A percentile compares a stretch with the other conserved stretches of the same genome.
These are phyloP conservation scores for Pezicula radicicola DNA, from an alignment of 2,329 filamentous ascomycete species.

Conservation along the genomic window DNA sequence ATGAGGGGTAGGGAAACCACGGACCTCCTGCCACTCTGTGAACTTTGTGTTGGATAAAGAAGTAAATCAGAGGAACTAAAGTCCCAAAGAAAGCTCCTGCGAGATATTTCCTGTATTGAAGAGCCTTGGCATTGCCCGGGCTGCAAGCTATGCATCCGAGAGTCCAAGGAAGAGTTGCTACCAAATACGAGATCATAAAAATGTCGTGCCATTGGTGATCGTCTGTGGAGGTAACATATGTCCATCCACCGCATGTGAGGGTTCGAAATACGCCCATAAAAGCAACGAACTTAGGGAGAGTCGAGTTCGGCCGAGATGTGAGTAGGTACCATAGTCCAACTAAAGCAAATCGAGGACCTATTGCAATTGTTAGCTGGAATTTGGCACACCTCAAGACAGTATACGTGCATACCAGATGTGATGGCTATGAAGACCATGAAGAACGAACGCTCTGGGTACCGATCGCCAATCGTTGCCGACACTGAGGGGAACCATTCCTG, in stretches of 20 bases:
- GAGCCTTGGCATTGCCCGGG: slow-evolving; percentile 75
- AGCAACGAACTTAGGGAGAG: slow-evolving; percentile 78
- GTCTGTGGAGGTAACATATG: slow-evolving; percentile 96
- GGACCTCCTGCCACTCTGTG: slow-evolving; percentile 89
- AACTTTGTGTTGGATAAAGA: slow-evolving; percentile 98
- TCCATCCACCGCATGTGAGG: slow-evolving; percentile 95
- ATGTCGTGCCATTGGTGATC: slow-evolving; percentile 99
- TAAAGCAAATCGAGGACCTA: slow-evolving; percentile 85
- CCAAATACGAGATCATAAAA: slow-evolving; percentile 97
- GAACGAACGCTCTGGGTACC: slow-evolving; percentile 93
- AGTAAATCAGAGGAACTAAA: slow-evolving; percentile 87
- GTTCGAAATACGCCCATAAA: slow-evolving; percentile 82
- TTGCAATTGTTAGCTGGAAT: slow-evolving; percentile 11
- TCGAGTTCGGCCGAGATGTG: slow-evolving; percentile 70
- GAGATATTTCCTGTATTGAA: slow-evolving; percentile 86
- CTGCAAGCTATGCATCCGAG: slow-evolving; percentile 85
- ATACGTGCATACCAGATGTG: slow-evolving; percentile 67
- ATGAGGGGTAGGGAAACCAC: slow-evolving; percentile 4
- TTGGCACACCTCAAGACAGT: neutral
- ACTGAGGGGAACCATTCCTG: slow-evolving; percentile 97
- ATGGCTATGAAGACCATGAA: slow-evolving; percentile 98
- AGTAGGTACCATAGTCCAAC: slow-evolving; percentile 91
- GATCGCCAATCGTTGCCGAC: slow-evolving; percentile 93
- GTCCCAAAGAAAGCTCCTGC: slow-evolving; percentile 86
- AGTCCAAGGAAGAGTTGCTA: slow-evolving; percentile 94